Conservation (phyloP, 176 grass and related monocot species). For the Alopecurus myosuroides region DNA sequence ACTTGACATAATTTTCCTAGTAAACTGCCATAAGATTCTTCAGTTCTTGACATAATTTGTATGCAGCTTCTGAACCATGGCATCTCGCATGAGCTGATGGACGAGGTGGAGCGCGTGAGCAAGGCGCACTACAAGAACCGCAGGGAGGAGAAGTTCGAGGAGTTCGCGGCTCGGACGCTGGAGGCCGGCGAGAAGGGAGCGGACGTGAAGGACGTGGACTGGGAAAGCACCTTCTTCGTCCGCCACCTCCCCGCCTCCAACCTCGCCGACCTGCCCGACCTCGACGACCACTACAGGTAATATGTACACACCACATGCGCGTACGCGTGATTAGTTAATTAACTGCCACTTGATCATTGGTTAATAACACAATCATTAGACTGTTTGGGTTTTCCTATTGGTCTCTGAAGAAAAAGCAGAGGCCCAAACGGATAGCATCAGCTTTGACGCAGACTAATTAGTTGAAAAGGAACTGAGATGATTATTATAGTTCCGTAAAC, state of each 20-base stretch:
- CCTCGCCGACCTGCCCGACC: slow-evolving; percentile 53
- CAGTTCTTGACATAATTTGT: no score
- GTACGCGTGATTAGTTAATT: no score
- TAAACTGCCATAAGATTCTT: no score
- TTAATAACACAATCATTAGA: no score
- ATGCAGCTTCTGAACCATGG: slow-evolving; percentile 83
- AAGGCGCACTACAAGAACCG: slow-evolving; percentile 67
- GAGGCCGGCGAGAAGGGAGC: slow-evolving; percentile 42
- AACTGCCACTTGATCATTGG: no score
- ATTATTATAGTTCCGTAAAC: neutral
- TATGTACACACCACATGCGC: neutral
- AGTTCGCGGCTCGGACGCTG: slow-evolving; percentile 58
- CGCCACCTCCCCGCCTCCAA: slow-evolving; percentile 70
- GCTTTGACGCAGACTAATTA: neutral
- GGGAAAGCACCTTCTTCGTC: slow-evolving; percentile 97
- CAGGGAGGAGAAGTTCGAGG: slow-evolving; percentile 51
- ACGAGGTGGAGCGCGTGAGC: slow-evolving; percentile 83
- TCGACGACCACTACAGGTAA: slow-evolving; percentile 78
- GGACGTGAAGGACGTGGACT: slow-evolving; percentile 60
- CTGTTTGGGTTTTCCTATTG: no score
- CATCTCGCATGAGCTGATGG: slow-evolving; percentile 79
- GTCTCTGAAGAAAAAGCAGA: no score
- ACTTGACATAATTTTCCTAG: neutral
- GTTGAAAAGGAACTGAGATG: neutral
- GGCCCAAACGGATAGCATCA: no score